Conservation (phyloP, 169 alveolate species). For the Fabrea salina region DNA sequence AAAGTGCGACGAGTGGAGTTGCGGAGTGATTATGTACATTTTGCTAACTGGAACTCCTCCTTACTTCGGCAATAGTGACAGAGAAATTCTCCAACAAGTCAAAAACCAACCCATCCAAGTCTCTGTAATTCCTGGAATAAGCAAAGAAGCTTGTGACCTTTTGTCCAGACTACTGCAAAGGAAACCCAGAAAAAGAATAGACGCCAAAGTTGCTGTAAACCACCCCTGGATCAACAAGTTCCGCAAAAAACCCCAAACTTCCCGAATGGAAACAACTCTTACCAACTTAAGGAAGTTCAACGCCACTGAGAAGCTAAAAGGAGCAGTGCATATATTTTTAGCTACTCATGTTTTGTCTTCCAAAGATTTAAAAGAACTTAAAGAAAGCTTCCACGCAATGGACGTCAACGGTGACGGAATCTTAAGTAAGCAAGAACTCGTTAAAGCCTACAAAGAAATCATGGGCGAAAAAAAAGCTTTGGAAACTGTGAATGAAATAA, state of each 20-base stretch:
- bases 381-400: not conserved
- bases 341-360: not conserved
- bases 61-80: slow-evolving; percentile 30
- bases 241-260: not conserved
- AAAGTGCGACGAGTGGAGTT: slow-evolving; percentile 53
- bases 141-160: not conserved
- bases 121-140: not conserved
- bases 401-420: slow-evolving; percentile 28
- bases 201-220: slow-evolving; percentile 6
- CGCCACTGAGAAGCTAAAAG: not conserved
- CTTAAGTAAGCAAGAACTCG: not conserved
- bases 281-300: not conserved
- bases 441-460: not conserved
- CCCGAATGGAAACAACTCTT: not conserved
- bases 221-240: slow-evolving; percentile 25
- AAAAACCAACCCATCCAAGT: not conserved
- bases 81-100: slow-evolving; percentile 12
- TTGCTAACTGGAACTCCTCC: slow-evolving; percentile 50
- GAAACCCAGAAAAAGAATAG: not conserved
- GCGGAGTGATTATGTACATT: slow-evolving; percentile 48
- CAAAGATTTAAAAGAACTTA: slow-evolving; percentile 1
- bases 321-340: slow-evolving; percentile 4
- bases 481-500: not conserved
- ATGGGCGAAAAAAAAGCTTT: slow-evolving; percentile 4
- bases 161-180: not conserved